Percentiles rank a stretch among this genome's conserved stretches.
phyloP scores from a whole-genome alignment of 352 stramenopile genomes.

The Chrysophaeum taylorii region DNA sequence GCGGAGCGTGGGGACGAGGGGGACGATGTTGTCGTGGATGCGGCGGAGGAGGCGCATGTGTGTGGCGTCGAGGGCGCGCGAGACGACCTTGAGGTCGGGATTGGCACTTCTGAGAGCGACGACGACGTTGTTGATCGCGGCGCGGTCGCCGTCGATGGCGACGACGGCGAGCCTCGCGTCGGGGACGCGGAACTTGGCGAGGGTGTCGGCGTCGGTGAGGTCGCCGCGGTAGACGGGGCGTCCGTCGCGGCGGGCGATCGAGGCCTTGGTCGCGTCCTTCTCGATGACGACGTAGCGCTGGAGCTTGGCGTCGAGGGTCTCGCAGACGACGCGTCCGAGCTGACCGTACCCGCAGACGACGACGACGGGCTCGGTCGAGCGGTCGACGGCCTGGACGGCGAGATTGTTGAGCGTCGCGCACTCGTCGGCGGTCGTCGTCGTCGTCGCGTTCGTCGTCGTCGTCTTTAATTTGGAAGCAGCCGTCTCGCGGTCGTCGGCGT shows the following conservation, averaged over 20 bases:
- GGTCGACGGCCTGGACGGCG: constrained; percentile 26
- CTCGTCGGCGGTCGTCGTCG: not conserved
- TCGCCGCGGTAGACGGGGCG: constrained; percentile 31
- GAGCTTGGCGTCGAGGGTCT: constrained; percentile 56
- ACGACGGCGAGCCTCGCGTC: constrained; percentile 32
- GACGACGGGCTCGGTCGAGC: constrained; percentile 38
- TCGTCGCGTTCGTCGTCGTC: not conserved
- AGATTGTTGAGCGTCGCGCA: constrained; percentile 24
- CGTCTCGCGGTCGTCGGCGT: not conserved
- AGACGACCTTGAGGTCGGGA: constrained; percentile 32
- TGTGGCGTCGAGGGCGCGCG: constrained; percentile 27
- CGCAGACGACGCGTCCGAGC: constrained; percentile 65
- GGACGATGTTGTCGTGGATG: constrained; percentile 21
- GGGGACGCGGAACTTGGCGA: constrained; percentile 33
- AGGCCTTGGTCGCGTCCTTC: constrained; percentile 30
- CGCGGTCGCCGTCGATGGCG: constrained; percentile 27
- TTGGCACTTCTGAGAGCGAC: constrained; percentile 29
- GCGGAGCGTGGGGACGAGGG: constrained; percentile 32
- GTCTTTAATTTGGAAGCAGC: too few species aligned
- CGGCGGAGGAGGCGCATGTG: constrained; percentile 32
- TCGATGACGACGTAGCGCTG: constrained; percentile 39
- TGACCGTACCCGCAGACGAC: constrained; percentile 66
- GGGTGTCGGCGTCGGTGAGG: constrained; percentile 31
- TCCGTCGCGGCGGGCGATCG: constrained; percentile 29
- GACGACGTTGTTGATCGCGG: constrained; percentile 33